A percentile compares a stretch with the other conserved stretches of the same genome.
phyloP scores from a whole-genome alignment of 768 basidiomycete genomes.

The Calocybe gangraenosa region DNA sequence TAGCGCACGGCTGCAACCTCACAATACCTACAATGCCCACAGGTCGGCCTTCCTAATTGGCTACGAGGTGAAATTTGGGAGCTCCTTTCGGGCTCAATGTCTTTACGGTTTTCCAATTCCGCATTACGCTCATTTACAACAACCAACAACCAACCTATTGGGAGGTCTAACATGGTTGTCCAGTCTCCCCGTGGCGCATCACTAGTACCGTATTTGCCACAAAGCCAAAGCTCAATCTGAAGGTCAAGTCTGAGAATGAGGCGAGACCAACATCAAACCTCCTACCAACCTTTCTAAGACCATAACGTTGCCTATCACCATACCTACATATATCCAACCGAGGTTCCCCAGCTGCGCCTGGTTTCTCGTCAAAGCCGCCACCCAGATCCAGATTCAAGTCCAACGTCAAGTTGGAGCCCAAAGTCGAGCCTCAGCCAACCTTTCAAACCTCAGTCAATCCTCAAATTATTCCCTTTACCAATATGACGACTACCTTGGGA shows the following conservation, averaged over 20 bases:
- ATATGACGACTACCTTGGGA: too few species aligned
- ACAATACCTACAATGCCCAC: slow-evolving; percentile 95
- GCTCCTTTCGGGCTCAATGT: slow-evolving; percentile 90
- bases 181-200: neutral
- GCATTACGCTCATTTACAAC: too few species aligned
- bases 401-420: too few species aligned
- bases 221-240: neutral
- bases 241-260: neutral
- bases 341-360: too few species aligned
- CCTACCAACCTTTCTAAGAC: neutral
- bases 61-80: slow-evolving; percentile 99
- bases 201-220: neutral
- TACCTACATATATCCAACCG: neutral
- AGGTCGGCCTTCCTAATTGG: slow-evolving; percentile 93
- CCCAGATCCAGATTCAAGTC: too few species aligned
- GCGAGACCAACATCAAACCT: neutral
- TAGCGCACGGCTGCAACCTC: slow-evolving; percentile 92
- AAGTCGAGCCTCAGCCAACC: too few species aligned
- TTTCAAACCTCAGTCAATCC: too few species aligned
- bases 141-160: too few species aligned
- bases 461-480: too few species aligned
- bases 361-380: too few species aligned
- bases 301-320: neutral
- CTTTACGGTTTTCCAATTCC: slow-evolving; percentile 82
- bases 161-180: neutral